These are phyloP conservation scores for Blastomyces emzantsi DNA, from an alignment of 2,329 filamentous ascomycete genomes.

Conservation along the genomic window DNA sequence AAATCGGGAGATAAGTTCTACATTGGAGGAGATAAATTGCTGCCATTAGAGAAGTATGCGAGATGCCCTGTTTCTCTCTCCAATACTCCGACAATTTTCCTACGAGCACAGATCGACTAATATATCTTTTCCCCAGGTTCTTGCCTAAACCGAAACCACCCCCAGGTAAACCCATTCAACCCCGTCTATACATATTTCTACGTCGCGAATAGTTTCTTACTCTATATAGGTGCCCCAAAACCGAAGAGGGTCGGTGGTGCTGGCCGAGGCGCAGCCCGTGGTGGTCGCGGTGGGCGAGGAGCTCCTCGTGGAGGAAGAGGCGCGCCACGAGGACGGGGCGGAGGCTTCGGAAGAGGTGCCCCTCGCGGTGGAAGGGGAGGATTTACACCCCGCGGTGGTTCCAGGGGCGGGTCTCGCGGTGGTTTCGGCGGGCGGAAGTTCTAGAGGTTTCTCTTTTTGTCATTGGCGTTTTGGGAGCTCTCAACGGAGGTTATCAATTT, in stretches of 20 bases:
- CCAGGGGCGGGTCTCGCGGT: conserved; percentile 27
- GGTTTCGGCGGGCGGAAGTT: conserved; percentile 25
- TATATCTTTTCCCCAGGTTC: conserved; percentile 47
- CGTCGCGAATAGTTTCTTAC: conserved; percentile 16
- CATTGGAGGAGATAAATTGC: conserved; percentile 86
- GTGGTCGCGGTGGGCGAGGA: conserved; percentile 38
- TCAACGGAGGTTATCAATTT: conserved; percentile 4
- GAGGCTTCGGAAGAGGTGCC: conserved; percentile 38
- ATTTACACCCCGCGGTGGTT: conserved; percentile 23
- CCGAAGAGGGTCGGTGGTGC: conserved; percentile 60
- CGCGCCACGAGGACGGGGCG: conserved; percentile 47
- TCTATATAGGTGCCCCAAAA: conserved; percentile 53
- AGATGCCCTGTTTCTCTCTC: conserved; percentile 4
- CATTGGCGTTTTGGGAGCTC: conserved; percentile 8
- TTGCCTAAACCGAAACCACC: conserved; percentile 81
- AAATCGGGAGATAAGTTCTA: conserved; percentile 96
- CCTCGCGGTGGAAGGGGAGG: conserved; percentile 24
- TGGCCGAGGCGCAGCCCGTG: conserved; percentile 39
- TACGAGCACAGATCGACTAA: conserved; percentile 18
- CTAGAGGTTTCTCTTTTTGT: not conserved
- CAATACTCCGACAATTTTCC: conserved; percentile 1
- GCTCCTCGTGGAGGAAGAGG: conserved; percentile 44
- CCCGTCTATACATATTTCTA: not conserved
- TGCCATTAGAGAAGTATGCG: conserved; percentile 72
- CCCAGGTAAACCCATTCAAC: conserved; percentile 35